Evolutionary conservation across 257 asterid genomes (phyloP).

Genomic region (Fraxinus quadrangulata): DNA sequence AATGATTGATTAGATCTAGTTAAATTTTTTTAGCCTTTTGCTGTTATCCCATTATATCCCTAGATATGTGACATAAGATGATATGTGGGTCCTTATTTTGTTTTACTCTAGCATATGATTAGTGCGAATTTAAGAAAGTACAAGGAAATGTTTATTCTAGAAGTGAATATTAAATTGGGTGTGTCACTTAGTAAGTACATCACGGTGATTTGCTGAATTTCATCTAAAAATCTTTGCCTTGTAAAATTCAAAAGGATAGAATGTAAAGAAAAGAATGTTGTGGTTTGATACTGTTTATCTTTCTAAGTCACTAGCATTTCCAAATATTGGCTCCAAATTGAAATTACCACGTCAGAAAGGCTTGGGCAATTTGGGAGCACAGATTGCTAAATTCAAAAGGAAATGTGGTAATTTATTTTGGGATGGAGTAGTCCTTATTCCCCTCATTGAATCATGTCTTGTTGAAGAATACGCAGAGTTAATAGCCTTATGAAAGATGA

Average conservation of each 20-base stretch:
- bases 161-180: background rate
- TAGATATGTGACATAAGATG: background rate
- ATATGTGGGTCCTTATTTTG: background rate
- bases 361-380: background rate
- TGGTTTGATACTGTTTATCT: background rate
- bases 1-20: background rate
- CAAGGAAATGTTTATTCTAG: background rate
- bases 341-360: background rate
- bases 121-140: background rate
- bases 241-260: background rate
- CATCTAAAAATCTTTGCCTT: background rate
- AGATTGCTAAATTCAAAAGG: background rate
- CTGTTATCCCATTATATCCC: background rate
- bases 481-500: background rate
- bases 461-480: background rate
- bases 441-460: conserved; percentile 7
- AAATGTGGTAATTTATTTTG: background rate
- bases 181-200: background rate
- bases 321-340: background rate
- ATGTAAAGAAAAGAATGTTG: background rate
- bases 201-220: background rate
- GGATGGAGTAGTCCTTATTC: conserved; percentile 9
- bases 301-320: background rate
- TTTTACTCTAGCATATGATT: background rate
- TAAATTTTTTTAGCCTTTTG: background rate